Base-by-base conservation (phyloP, 2,329 filamentous ascomycete species). In the Penicillium sp. region DNA sequence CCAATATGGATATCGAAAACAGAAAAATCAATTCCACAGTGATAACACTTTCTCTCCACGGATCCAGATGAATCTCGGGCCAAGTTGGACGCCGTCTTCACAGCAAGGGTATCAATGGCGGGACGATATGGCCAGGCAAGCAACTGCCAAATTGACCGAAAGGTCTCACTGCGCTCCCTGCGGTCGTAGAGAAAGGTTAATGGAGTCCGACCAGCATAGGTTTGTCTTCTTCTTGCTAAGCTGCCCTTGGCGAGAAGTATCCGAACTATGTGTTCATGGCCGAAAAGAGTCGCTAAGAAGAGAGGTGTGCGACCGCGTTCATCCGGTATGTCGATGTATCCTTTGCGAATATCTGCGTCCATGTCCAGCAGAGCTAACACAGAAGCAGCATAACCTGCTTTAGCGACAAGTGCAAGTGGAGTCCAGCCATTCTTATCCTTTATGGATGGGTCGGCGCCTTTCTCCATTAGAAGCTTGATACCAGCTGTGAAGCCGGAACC, bases 251-350 rank as follows among this genome's bases (percentile, higher is more conserved):
- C n/a, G 23, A 40, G 38, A 3, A 40, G 38, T 40, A 40, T 27
- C 9, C 23, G 38, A n/a, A 40, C 38, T 6, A 40, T 27, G 8
- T 40, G 38, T 27, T 40, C 38, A 25, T 40, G 38, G 23, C 38
- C 38, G 23, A 27, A 50, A 12, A 50, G 29, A 28, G 47, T 53
- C 1, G 50, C 46, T 18, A 50, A 12, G 20, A 53, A 53, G 2
- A 53, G 44, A 12, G 50, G 47, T 5, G 50, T 53, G 13, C 50
- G 44, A 12, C 38, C 37, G 2, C n/a, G 15, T 12, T 25, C 9
- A 9, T 53, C 50, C 7, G 50, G 44, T 3, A 20, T 28, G 23
- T 53, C 46, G 20, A 53, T 41, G 3, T 27, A 15, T 8, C 9
- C 6, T 7, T 39, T 25, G 4, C 37, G 5, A 27, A 6, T 13